A percentile compares a stretch with the other conserved stretches of the same genome.
Conservation (phyloP, 164 flowering plant genomes). For the Akebia trifoliata region DNA sequence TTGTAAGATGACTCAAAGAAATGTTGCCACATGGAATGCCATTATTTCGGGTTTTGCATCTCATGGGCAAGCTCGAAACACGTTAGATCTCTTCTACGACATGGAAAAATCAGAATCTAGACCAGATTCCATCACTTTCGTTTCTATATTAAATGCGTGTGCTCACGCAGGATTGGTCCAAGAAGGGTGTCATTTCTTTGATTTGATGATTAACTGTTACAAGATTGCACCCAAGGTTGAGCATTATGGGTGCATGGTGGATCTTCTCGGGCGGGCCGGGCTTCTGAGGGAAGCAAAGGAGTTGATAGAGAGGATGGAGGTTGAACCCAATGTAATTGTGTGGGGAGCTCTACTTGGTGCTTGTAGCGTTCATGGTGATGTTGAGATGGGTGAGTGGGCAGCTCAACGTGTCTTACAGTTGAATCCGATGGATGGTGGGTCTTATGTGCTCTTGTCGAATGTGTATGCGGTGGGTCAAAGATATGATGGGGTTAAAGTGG, state of each 20-base stretch:
- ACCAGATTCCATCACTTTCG: constrained; percentile 19
- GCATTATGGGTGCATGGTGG: constrained; percentile 21
- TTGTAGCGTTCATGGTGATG: constrained; percentile 9
- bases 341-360: constrained; percentile 19
- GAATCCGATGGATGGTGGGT: constrained; percentile 14
- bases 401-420: constrained; percentile 4
- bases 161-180: constrained; percentile 15
- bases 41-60: constrained; percentile 20
- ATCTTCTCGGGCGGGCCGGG: constrained; percentile 20
- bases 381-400: constrained; percentile 12
- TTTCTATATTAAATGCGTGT: constrained; percentile 17
- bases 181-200: constrained; percentile 7
- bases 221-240: constrained; percentile 11
- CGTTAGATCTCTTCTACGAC: constrained; percentile 12
- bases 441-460: constrained; percentile 17
- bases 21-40: constrained; percentile 18
- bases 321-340: constrained; percentile 10
- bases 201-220: constrained; percentile 11
- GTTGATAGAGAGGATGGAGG: constrained; percentile 10
- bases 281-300: constrained; percentile 10
- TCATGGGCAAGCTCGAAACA: constrained; percentile 8
- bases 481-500: constrained; percentile 9
- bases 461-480: constrained; percentile 12
- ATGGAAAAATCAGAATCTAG: constrained; percentile 7
- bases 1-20: constrained; percentile 9